These are phyloP conservation scores for Xylariaceae sp. DNA, from an alignment of 2,329 filamentous ascomycete species.

Conservation along the genomic window DNA sequence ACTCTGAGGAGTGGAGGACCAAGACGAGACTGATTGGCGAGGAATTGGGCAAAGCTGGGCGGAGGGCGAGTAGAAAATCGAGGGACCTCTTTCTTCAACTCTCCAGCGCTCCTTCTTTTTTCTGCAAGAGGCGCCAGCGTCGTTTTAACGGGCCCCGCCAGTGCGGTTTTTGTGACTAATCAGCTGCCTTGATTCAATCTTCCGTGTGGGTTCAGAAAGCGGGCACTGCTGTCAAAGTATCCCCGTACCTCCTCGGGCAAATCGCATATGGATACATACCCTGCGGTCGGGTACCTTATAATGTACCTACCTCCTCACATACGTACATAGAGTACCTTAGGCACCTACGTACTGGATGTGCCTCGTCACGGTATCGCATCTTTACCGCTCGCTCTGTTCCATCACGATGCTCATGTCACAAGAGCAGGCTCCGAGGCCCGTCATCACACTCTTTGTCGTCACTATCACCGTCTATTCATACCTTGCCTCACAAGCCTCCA, in stretches of 20 bases:
- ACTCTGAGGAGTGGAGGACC: conserved; percentile 29
- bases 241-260: neutral
- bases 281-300: too few relatives aligned
- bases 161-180: conserved; percentile 29
- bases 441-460: neutral
- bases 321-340: too few relatives aligned
- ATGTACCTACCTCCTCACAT: too few relatives aligned
- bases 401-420: neutral
- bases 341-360: neutral
- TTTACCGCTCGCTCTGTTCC: too few relatives aligned
- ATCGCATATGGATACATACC: too few relatives aligned
- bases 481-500: too few relatives aligned
- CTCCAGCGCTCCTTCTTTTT: too few relatives aligned
- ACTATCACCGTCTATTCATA: neutral
- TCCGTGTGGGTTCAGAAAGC: conserved; percentile 7
- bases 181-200: conserved; percentile 21
- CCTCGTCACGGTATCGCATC: too few relatives aligned
- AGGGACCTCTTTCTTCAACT: conserved; percentile 7
- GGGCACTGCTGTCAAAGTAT: neutral
- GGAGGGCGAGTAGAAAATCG: conserved; percentile 29
- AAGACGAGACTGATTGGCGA: conserved; percentile 32
- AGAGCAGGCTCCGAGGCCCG: neutral
- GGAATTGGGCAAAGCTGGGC: conserved; percentile 28
- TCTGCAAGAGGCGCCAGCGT: conserved; percentile 16
- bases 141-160: conserved; percentile 30